These are phyloP conservation scores for Bretziella fagacearum DNA, from an alignment of 2,329 filamentous ascomycete genomes.

Conservation along the genomic window DNA sequence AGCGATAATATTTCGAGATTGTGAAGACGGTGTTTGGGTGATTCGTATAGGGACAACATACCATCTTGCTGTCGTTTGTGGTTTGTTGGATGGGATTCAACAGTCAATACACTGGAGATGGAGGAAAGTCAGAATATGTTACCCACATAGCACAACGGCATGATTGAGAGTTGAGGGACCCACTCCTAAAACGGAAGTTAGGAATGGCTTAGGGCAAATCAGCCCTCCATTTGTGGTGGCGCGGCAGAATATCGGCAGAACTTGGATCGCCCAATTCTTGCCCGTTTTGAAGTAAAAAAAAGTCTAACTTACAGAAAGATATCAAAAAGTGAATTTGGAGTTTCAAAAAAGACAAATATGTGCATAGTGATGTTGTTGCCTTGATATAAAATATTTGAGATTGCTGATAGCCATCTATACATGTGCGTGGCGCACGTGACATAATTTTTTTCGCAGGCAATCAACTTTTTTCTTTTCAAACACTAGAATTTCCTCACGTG, in stretches of 20 bases:
- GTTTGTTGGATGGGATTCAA: conserved; percentile 15
- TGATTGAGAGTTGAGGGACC: conserved; percentile 14
- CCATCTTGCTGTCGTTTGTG: conserved; percentile 15
- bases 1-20: not conserved
- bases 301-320: not conserved
- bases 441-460: not conserved
- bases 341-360: no score
- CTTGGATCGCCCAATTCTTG: no score
- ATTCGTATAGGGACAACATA: conserved; percentile 13
- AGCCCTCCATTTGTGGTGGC: conserved; percentile 13
- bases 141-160: conserved; percentile 14
- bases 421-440: conserved; percentile 2
- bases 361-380: no score
- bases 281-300: not conserved
- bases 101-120: conserved; percentile 14
- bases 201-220: conserved; percentile 14
- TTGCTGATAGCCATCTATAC: not conserved
- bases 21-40: not conserved
- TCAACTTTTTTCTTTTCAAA: conserved; percentile 4
- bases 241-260: conserved; percentile 13
- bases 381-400: not conserved
- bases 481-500: conserved; percentile 8
- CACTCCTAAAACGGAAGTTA: conserved; percentile 13
- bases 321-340: no score
- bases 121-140: conserved; percentile 16